These are phyloP conservation scores for Lasiodiplodia hormozganensis DNA, from an alignment of 2,329 filamentous ascomycete species.

Conservation along the genomic window DNA sequence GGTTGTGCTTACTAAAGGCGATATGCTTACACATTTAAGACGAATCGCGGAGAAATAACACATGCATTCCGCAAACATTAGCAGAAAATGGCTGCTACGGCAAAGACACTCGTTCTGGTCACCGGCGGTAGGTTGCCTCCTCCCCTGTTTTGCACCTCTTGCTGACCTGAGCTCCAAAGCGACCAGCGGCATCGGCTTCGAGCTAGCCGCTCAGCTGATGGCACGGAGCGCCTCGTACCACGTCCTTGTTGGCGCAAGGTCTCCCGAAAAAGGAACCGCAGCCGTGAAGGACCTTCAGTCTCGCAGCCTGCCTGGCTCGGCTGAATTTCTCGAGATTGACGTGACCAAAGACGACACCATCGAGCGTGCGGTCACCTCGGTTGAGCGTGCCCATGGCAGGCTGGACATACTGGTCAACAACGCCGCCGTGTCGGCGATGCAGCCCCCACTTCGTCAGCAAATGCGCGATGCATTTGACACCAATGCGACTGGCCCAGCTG, in stretches of 20 bases:
- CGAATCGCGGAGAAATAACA: neutral
- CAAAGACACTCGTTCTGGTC: conserved; percentile 43
- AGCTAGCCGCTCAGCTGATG: conserved; percentile 49
- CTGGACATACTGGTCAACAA: conserved; percentile 53
- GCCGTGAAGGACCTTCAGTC: conserved; percentile 38
- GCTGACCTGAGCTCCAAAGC: conserved; percentile 38
- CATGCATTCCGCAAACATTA: too few relatives aligned
- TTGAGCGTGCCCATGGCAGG: conserved; percentile 41
- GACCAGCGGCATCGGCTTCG: conserved; percentile 58
- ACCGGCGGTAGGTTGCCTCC: conserved; percentile 42
- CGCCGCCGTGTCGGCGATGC: conserved; percentile 54
- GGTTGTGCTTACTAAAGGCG: too few relatives aligned
- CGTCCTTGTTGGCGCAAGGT: conserved; percentile 35
- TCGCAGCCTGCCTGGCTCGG: conserved; percentile 38
- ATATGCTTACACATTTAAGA: neutral
- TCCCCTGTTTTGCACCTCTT: neutral
- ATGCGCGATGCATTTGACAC: conserved; percentile 35
- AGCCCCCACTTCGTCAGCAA: conserved; percentile 31
- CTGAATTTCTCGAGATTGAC: conserved; percentile 52
- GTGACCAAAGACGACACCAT: conserved; percentile 53
- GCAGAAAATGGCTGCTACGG: neutral
- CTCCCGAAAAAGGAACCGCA: conserved; percentile 36
- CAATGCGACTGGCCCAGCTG: conserved; percentile 39
- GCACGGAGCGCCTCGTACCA: conserved; percentile 44
- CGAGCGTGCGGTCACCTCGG: conserved; percentile 41